Base-by-base conservation (phyloP, 768 basidiomycete species). In the Pleurotus ostreatus region DNA sequence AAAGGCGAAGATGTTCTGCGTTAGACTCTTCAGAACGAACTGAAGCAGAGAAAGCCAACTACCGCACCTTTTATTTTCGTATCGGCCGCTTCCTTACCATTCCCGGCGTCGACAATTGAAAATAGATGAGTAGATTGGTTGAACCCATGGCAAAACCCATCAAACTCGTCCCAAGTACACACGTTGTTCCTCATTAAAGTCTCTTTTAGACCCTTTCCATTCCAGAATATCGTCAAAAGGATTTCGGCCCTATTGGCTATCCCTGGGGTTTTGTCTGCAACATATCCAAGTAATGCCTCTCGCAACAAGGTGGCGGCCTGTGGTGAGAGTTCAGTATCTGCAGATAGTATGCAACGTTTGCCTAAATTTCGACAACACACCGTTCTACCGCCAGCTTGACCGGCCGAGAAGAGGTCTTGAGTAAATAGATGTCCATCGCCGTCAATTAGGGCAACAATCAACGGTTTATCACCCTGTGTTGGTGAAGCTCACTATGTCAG, bases 11-110 rank as follows among this genome's bases (percentile, higher is more conserved):
- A 57, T 66, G 74, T 62, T 77, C 41, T 74, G 68, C 60, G 70
- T 13, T 43, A 41, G 46, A 56, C 0, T 9, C 30, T 34, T 34
- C 30, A 34, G 30, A 34, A 34, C 30, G 30, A 9, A 34, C 2
- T 34, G 30, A 71, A 49, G 15, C 48, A 15, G 38, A 22, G 15
- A 4, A n/a, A 37, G 13, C 9, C 26, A n/a, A n/a, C 11, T 68
- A 11, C 23, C 65, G 43, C 34, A 78, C 81, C 78, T 71, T 78
- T 79, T 59, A 81, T 71, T 67, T 82, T 82, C 48, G 75, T 68
- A 62, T 81, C 80, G 6, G 78, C 81, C 13, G 76, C 78, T 66
- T 81, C 80, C 63, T 81, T 81, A 49, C 76, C 76, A 45, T 65
- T 64, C 12, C 81, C 81, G 30, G 78, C 80, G 62, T 81, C 81